Conservation (phyloP, 805 yeast species). For the Komagataella populi region DNA sequence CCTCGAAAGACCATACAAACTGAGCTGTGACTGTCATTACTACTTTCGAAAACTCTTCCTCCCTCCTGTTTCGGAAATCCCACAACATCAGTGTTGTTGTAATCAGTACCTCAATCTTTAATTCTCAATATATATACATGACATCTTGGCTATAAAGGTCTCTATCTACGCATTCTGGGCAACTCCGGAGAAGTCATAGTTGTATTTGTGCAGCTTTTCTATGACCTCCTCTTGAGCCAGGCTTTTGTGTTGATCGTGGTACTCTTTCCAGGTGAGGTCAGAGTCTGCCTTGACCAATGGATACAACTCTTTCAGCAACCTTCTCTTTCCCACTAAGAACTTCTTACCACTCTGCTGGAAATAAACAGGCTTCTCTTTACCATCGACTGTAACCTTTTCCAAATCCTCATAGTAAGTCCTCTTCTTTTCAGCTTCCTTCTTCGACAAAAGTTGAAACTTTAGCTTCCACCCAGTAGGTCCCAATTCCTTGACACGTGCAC, state of each 20-base stretch:
- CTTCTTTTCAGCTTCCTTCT: conserved; percentile 23
- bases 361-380: conserved; percentile 26
- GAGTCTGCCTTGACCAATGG: conserved; percentile 31
- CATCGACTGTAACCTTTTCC: conserved; percentile 15
- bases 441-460: conserved; percentile 56
- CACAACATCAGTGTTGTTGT: neutral
- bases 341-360: conserved; percentile 32
- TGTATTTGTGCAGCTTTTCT: conserved; percentile 28
- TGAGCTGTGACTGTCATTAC: neutral
- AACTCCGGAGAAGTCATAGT: conserved; percentile 4
- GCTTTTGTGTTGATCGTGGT: conserved; percentile 28
- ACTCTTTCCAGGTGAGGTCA: conserved; percentile 30
- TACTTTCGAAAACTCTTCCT: neutral
- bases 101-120: neutral
- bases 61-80: neutral
- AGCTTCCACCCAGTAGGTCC: conserved; percentile 90
- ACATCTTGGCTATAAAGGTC: neutral
- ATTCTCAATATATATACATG: neutral
- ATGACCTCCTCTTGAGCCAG: conserved; percentile 35
- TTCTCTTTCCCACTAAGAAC: conserved; percentile 52
- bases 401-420: conserved; percentile 24
- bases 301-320: conserved; percentile 39
- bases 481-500: conserved; percentile 83
- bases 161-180: neutral
- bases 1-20: no score